phyloP scores from a whole-genome alignment of 345 rosid species.

The Boechera retrofracta region DNA sequence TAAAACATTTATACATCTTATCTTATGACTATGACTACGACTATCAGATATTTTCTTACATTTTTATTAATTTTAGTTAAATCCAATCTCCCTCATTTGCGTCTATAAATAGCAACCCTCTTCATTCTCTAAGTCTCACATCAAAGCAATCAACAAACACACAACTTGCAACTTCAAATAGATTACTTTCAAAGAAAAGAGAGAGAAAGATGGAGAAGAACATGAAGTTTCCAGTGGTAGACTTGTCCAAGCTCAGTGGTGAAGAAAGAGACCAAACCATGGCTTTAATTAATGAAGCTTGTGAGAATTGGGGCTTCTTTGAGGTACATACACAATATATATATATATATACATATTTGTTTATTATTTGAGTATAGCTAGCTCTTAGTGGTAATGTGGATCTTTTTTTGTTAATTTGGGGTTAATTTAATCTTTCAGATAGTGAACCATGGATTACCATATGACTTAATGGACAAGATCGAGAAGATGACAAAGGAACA shows the following conservation, averaged over 20 bases:
- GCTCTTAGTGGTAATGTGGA: slow-evolving; percentile 17
- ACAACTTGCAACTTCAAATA: slow-evolving; percentile 33
- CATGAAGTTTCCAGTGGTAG: slow-evolving; percentile 67
- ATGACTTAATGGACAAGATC: slow-evolving; percentile 70
- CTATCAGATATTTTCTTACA: slow-evolving; percentile 25
- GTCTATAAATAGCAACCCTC: slow-evolving; percentile 66
- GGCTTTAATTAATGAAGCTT: slow-evolving; percentile 89
- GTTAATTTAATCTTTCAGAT: slow-evolving; percentile 44
- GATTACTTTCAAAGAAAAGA: slow-evolving; percentile 16
- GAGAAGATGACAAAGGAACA: slow-evolving; percentile 77
- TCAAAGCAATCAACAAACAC: slow-evolving; percentile 39
- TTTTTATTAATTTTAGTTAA: neutral
- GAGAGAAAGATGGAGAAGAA: slow-evolving; percentile 44
- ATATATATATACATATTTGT: neutral
- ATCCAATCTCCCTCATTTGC: slow-evolving; percentile 15
- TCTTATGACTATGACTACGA: slow-evolving; percentile 24
- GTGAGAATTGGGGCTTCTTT: slow-evolving; percentile 99
- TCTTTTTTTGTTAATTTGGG: slow-evolving; percentile 1
- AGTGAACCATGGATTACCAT: slow-evolving; percentile 76
- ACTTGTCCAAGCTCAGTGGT: slow-evolving; percentile 68
- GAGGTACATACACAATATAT: slow-evolving; percentile 57
- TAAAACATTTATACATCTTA: slow-evolving; percentile 34
- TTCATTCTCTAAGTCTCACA: slow-evolving; percentile 31
- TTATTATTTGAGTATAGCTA: neutral
- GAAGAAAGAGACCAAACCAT: slow-evolving; percentile 65